A percentile compares a stretch with the other conserved stretches of the same genome.
Evolutionary conservation across 1,284 basidiomycete species (phyloP).

Genomic region (Pterula multifida): DNA sequence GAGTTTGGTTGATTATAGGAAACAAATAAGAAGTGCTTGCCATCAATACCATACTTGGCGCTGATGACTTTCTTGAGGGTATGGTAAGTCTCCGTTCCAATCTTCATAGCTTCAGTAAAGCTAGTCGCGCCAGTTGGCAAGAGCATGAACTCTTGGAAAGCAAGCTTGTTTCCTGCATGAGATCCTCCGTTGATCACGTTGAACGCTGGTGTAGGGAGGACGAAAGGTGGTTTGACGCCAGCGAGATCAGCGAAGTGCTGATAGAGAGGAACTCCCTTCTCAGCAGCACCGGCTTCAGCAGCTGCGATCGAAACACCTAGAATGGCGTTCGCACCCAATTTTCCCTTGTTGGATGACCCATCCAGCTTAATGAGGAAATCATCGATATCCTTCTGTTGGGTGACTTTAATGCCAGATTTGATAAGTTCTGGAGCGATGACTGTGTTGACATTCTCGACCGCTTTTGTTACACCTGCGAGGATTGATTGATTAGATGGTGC

Average conservation of each 20-base stretch:
- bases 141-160: slow-evolving; percentile 99
- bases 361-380: slow-evolving; percentile 99
- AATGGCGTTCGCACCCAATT: slow-evolving; percentile 98
- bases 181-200: slow-evolving; percentile 99
- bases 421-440: slow-evolving; percentile 86
- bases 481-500: slow-evolving; percentile 2
- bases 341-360: slow-evolving; percentile 97
- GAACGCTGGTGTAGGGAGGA: slow-evolving; percentile 87
- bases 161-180: slow-evolving; percentile 98
- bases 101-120: slow-evolving; percentile 97
- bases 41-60: slow-evolving; percentile 98
- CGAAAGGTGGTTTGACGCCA: slow-evolving; percentile 86
- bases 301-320: slow-evolving; percentile 98
- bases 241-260: slow-evolving; percentile 93
- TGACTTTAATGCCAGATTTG: slow-evolving; percentile 79
- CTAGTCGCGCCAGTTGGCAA: slow-evolving; percentile 85
- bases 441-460: slow-evolving; percentile 91
- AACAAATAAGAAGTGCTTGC: slow-evolving; percentile 31
- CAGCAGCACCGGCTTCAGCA: slow-evolving; percentile 86
- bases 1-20: background rate
- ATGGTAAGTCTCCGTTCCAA: slow-evolving; percentile 98
- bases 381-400: slow-evolving; percentile 93
- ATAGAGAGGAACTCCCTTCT: slow-evolving; percentile 94
- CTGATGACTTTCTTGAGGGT: slow-evolving; percentile 98
- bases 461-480: slow-evolving; percentile 76